Conservation (phyloP, 1,284 basidiomycete species). For the Kalmanozyma brasiliensis region DNA sequence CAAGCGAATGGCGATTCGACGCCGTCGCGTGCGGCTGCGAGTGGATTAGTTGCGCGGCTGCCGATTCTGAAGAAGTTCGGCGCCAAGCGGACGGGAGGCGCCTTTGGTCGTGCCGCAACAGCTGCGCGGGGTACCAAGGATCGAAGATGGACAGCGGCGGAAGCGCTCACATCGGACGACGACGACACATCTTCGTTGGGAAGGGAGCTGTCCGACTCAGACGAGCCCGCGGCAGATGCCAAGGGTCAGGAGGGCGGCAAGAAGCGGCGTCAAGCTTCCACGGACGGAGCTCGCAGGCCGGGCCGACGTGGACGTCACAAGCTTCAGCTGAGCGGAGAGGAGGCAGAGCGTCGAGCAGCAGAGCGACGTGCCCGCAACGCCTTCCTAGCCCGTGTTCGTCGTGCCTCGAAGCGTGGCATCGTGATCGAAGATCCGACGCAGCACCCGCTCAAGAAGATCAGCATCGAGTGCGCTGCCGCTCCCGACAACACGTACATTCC, state of each 20-base stretch:
- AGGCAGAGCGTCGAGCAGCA: constrained; percentile 21
- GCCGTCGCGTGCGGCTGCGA: background rate
- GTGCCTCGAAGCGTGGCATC: constrained; percentile 48
- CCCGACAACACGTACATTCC: constrained; percentile 52
- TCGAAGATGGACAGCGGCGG: constrained; percentile 27
- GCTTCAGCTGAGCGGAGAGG: constrained; percentile 32
- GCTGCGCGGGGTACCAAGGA: constrained; percentile 31
- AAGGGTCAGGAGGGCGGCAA: constrained; percentile 23
- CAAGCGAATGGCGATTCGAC: background rate
- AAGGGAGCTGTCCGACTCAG: constrained; percentile 23
- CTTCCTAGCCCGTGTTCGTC: constrained; percentile 48
- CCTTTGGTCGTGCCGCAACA: constrained; percentile 7
- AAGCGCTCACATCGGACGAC: constrained; percentile 14
- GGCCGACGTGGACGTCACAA: constrained; percentile 35
- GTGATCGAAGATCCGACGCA: constrained; percentile 41
- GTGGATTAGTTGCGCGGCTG: constrained; percentile 5
- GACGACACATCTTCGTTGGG: constrained; percentile 16
- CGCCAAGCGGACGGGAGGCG: constrained; percentile 1
- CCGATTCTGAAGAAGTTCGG: constrained; percentile 15
- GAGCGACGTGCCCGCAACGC: constrained; percentile 44
- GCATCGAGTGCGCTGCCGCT: constrained; percentile 40
- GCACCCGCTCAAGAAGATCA: constrained; percentile 46
- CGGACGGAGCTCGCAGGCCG: constrained; percentile 12
- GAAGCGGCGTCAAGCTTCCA: constrained; percentile 19
- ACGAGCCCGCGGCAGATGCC: constrained; percentile 18